Percentiles rank a stretch among this genome's conserved stretches.
Conservation (phyloP, 2,329 filamentous ascomycete species). For the Tolypocladium ophioglossoides region DNA sequence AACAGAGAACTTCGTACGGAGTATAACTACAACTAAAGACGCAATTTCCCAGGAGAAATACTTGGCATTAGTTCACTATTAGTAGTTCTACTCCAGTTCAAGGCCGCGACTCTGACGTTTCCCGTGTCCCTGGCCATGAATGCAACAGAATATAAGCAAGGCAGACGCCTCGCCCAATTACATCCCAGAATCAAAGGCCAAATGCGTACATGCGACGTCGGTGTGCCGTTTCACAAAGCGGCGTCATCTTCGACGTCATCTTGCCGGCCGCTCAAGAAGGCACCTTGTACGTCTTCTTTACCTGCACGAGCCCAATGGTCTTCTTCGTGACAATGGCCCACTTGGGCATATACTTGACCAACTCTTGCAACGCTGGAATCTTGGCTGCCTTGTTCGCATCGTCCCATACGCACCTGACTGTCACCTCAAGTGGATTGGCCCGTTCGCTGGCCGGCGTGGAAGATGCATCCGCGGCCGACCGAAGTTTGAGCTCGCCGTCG, state of each 20-base stretch:
- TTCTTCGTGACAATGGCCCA: conserved; percentile 75
- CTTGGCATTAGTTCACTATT: background rate
- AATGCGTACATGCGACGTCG: too few relatives aligned
- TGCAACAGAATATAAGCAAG: too few relatives aligned
- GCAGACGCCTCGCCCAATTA: too few relatives aligned
- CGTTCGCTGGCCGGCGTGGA: background rate
- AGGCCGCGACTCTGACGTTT: too few relatives aligned
- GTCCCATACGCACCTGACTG: conserved; percentile 73
- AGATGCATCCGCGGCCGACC: background rate
- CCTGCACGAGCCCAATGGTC: conserved; percentile 71
- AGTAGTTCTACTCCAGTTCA: background rate
- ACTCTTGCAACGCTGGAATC: conserved; percentile 79
- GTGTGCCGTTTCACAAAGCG: too few relatives aligned
- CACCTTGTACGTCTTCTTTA: conserved; percentile 56
- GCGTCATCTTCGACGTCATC: too few relatives aligned
- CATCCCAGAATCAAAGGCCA: too few relatives aligned
- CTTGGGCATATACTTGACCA: conserved; percentile 60
- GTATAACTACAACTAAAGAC: background rate
- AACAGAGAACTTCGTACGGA: too few relatives aligned
- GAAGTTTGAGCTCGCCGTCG: conserved; percentile 8
- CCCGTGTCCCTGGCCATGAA: too few relatives aligned
- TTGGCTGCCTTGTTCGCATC: conserved; percentile 63
- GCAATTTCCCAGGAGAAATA: background rate
- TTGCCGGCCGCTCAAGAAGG: conserved; percentile 18
- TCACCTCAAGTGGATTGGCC: conserved; percentile 40